Evolutionary conservation across 2,329 filamentous ascomycete species (phyloP), one percentile per base, ranked within the genome.

Genomic region (Hypoxylon sp.): DNA sequence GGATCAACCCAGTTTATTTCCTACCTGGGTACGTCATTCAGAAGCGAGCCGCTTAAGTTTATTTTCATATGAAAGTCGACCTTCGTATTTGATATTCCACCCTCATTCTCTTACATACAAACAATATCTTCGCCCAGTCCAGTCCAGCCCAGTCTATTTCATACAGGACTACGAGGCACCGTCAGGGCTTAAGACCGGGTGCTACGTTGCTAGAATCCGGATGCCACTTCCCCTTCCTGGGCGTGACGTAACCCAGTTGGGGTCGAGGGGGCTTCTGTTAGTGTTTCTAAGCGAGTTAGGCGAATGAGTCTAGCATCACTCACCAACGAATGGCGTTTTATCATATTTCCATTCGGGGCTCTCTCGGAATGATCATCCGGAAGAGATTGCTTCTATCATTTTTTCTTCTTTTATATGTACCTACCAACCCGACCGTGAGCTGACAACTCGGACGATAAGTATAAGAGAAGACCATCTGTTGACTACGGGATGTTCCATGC

Each of bases 241-340:
- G 45, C 49, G 61, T 67, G 65, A 61, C 65, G 56, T 65, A 54
- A 58, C 65, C 22, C 58, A 38, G 54, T 56, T 57, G 48, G 30
- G 49, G 32, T 32, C 56, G 64, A 16, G 61, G 56, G 40, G 56
- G 40, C 30, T 58, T 44, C 42, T 12, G n/a, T 20, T 14, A 40
- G 36, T 40, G 14, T 22, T 50, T 18, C 51, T 16, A 57, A n/a
- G 33, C 44, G 24, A 56, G 30, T 30, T 9, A 28, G 24, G 18
- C 44, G 40, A 51, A 40, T 32, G 32, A 51, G 46, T 26, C 16
- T 36, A 46, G 28, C 20, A 40, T 42, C 33, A 42, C 20, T 22
- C 24, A 50, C 36, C 33, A 12, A 30, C 49, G 8, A n/a, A 53
- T 53, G 4, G 32, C 22, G 24, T 24, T 48, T 38, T 45, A 24